These are phyloP conservation scores for Podila epigama DNA, from an alignment of 192 early-diverging fungal genomes.

Conservation along the genomic window DNA sequence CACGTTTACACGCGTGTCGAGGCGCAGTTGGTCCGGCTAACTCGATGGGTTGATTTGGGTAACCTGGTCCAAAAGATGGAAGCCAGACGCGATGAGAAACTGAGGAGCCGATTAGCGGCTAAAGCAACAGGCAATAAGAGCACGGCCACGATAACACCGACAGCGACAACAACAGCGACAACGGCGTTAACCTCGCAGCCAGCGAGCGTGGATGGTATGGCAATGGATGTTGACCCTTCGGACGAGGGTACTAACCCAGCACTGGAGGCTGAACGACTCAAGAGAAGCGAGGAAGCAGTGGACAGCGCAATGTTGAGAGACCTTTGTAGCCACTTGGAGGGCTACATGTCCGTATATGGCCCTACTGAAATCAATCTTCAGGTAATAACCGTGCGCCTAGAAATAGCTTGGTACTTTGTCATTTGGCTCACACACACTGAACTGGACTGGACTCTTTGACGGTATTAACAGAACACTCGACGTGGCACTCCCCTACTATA, in stretches of 20 bases:
- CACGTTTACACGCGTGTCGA: background rate
- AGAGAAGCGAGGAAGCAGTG: conserved; percentile 4
- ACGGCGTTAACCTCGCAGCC: background rate
- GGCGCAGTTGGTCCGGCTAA: background rate
- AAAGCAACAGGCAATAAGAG: too few species aligned
- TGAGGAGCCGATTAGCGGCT: background rate
- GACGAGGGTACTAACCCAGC: background rate
- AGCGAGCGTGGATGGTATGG: background rate
- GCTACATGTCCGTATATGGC: conserved; percentile 13
- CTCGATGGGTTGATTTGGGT: background rate
- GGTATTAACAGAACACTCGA: too few species aligned
- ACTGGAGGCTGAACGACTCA: background rate
- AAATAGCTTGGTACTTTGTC: too few species aligned
- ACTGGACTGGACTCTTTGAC: too few species aligned
- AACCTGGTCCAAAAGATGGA: background rate
- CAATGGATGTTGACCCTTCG: conserved; percentile 10
- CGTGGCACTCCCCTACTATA: background rate
- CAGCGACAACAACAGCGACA: background rate
- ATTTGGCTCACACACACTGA: too few species aligned
- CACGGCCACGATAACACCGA: background rate
- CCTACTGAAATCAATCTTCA: conserved; percentile 25
- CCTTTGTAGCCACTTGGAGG: conserved; percentile 10
- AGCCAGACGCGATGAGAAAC: background rate
- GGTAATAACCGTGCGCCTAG: conserved; percentile 7
- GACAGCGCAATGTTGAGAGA: conserved; percentile 12